Conservation (phyloP, 2,329 filamentous ascomycete genomes). For the Amylocarpus encephaloides region DNA sequence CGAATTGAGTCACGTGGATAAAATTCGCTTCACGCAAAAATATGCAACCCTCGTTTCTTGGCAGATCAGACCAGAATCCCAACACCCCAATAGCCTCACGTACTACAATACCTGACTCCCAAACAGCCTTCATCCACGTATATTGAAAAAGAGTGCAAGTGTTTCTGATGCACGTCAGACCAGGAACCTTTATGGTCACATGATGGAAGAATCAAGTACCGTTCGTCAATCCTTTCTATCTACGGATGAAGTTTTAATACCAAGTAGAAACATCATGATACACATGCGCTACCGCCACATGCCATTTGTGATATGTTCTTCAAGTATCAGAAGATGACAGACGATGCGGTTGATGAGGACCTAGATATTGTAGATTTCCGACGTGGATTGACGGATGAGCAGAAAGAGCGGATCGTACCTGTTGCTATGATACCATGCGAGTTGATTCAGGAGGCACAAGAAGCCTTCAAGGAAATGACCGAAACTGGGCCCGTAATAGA, state of each 20-base stretch:
- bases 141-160: too few relatives aligned
- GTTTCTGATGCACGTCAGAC: too few relatives aligned
- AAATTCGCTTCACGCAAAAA: too few relatives aligned
- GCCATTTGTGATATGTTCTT: constrained; percentile 30
- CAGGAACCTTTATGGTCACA: too few relatives aligned
- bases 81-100: too few relatives aligned
- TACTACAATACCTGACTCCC: too few relatives aligned
- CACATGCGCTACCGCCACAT: constrained; percentile 30
- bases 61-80: too few relatives aligned
- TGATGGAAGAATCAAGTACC: neutral
- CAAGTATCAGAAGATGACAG: constrained; percentile 29
- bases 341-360: constrained; percentile 22
- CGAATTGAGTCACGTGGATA: too few relatives aligned
- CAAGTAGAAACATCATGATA: constrained; percentile 25
- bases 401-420: constrained; percentile 21
- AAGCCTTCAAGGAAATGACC: constrained; percentile 12
- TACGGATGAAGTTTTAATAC: neutral
- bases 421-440: constrained; percentile 21
- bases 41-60: too few relatives aligned
- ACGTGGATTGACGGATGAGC: constrained; percentile 25
- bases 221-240: neutral
- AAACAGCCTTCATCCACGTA: too few relatives aligned
- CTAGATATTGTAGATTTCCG: constrained; percentile 28
- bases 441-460: constrained; percentile 20
- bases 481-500: neutral